phyloP scores from a whole-genome alignment of 1,284 basidiomycete species.

The Tilletia walkeri region DNA sequence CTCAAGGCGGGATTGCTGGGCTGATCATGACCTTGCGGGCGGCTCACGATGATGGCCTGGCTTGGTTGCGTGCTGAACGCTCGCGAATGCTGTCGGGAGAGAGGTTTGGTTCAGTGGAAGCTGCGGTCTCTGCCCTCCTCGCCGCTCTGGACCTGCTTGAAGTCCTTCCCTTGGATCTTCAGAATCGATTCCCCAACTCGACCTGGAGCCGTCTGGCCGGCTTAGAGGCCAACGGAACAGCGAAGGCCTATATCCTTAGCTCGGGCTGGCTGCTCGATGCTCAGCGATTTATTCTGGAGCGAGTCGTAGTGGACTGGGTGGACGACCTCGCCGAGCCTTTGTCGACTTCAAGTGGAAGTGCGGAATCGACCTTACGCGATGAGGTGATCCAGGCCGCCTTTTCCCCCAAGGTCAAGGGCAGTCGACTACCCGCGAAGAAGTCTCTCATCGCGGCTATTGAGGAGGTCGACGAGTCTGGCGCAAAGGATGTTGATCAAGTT shows the following conservation, averaged over 20 bases:
- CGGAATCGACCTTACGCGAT: background rate
- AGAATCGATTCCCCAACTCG: background rate
- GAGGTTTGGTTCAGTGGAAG: background rate
- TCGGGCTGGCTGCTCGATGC: slow-evolving; percentile 7
- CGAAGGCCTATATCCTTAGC: background rate
- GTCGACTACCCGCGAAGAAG: background rate
- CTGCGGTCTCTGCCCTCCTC: background rate
- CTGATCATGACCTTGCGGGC: background rate
- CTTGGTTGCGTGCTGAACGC: background rate
- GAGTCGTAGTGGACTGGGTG: background rate
- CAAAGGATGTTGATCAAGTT: background rate
- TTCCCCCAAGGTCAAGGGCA: background rate
- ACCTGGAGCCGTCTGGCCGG: background rate
- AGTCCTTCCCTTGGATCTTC: background rate
- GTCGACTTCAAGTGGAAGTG: background rate
- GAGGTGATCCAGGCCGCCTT: background rate
- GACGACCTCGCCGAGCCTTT: background rate
- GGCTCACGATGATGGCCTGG: background rate
- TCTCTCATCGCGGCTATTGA: slow-evolving; percentile 4
- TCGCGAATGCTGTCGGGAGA: background rate
- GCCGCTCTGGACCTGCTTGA: background rate
- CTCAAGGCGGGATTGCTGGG: background rate
- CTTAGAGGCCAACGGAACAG: background rate
- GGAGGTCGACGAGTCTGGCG: background rate
- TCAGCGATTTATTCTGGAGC: slow-evolving; percentile 1